Evolutionary conservation across 2,329 filamentous ascomycete species (phyloP), one percentile per base, ranked within the genome.

Genomic region (Penicillium polonicum): DNA sequence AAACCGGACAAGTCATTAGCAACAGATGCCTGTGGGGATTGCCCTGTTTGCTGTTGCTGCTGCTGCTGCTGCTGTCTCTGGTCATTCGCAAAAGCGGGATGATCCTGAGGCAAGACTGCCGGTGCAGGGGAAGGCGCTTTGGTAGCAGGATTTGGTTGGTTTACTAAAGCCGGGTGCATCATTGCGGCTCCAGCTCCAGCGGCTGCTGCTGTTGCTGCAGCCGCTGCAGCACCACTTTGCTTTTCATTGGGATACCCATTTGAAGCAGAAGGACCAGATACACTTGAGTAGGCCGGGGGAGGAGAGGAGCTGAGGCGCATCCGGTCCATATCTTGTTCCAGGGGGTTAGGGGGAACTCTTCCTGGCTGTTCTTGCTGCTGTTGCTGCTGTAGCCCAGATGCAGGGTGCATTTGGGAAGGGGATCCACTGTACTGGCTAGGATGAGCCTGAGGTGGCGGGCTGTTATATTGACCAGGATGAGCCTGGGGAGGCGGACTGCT

Each of bases 21-120:
- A 31, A 76, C 70, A 25, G 71, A 70, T 57, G 72, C 71, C 42
- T 78, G 75, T 27, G 75, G 73, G 19, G 77, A 75, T 29, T 63
- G 76, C 64, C 64, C 77, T 66, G 60, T 60, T 42, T 64, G 66
- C 48, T 70, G 67, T 38, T 76, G 73, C 57, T 78, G 83, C 39
- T 63, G 65, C 39, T 63, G 65, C 46, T 70, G 67, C 35, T 76
- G 73, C 57, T 78, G 83, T 58, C 85, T 84, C 38, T 83, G 82
- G 65, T 96, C 91, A 68, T 96, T 96, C 49, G 92, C 91, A 78
- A 96, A 96, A 1, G 93, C 93, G 38, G 92, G 92, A 75, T 97
- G 92, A 21, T 86, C 85, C 66, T 76, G 74, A 29, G 74, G 69
- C 42, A 79, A 76, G 27, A 72, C 69, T 15, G 70, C 62, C 4